A percentile compares a stretch with the other conserved stretches of the same genome.
Conservation (phyloP, 805 yeast genomes). For the Starmerella khaoyaiensis region DNA sequence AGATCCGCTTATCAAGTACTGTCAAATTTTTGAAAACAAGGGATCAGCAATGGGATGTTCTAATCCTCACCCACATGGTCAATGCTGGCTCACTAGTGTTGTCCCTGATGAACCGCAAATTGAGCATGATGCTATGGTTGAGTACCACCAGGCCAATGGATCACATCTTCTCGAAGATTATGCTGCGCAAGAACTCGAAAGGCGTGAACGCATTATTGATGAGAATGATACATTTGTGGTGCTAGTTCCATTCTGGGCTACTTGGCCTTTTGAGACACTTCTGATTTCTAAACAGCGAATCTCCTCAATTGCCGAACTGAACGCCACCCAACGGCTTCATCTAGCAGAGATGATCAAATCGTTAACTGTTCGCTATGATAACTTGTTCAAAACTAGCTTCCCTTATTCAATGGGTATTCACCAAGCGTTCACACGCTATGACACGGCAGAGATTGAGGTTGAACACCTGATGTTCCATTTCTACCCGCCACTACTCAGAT, state of each 20-base stretch:
- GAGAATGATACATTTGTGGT: conserved; percentile 52
- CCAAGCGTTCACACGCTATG: conserved; percentile 49
- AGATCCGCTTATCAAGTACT: conserved; percentile 36
- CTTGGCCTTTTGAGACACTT: conserved; percentile 70
- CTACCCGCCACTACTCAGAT: conserved; percentile 62
- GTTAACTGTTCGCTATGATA: conserved; percentile 55
- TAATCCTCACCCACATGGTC: conserved; percentile 73
- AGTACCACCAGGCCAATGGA: conserved; percentile 34
- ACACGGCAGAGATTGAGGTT: conserved; percentile 32
- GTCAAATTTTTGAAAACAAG: conserved; percentile 66
- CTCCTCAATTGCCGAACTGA: conserved; percentile 32
- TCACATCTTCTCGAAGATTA: conserved; percentile 51
- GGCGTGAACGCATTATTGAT: conserved; percentile 36
- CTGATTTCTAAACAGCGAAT: conserved; percentile 45
- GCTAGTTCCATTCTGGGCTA: conserved; percentile 71
- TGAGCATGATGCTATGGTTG: conserved; percentile 41
- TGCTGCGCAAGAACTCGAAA: conserved; percentile 38
- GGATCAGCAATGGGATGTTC: conserved; percentile 76
- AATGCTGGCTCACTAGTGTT: conserved; percentile 59
- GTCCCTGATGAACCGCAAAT: conserved; percentile 54
- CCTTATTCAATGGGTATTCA: conserved; percentile 77
- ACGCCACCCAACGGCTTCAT: conserved; percentile 37
- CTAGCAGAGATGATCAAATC: conserved; percentile 42
- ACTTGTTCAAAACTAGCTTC: conserved; percentile 53
- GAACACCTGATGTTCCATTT: conserved; percentile 60